Percentiles rank a stretch among this genome's conserved stretches.
These are phyloP conservation scores for Inonotus hispidus DNA, from an alignment of 1,284 basidiomycete species.

Conservation along the genomic window DNA sequence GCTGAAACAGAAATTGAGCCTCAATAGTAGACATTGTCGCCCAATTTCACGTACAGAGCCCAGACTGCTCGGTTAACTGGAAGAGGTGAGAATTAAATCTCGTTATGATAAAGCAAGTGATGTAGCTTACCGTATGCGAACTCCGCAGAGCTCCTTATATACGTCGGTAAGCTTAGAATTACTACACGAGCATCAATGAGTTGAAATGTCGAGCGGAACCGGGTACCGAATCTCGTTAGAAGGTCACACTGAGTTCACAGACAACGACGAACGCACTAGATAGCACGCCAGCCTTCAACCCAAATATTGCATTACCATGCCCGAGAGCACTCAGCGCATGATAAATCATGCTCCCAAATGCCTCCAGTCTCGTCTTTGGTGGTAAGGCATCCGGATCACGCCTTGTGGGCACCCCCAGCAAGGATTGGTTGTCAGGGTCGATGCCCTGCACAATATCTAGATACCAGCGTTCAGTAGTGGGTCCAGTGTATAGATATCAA, in stretches of 20 bases:
- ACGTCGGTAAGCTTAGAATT: conserved; percentile 53
- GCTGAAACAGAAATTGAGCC: conserved; percentile 29
- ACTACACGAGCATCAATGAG: conserved; percentile 32
- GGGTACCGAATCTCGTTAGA: neutral
- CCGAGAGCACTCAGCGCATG: conserved; percentile 34
- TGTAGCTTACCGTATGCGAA: conserved; percentile 57
- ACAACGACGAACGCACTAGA: conserved; percentile 36
- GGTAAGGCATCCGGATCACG: conserved; percentile 75
- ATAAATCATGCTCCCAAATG: conserved; percentile 43
- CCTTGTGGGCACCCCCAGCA: conserved; percentile 49
- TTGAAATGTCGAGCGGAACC: neutral
- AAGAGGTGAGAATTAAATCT: no score
- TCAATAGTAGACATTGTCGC: neutral
- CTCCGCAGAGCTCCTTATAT: conserved; percentile 46
- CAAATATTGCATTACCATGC: conserved; percentile 64
- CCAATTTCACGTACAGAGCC: conserved; percentile 30
- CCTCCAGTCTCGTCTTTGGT: conserved; percentile 53
- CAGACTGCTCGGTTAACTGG: conserved; percentile 31
- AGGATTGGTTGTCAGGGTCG: conserved; percentile 32
- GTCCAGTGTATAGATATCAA: neutral
- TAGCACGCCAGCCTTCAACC: conserved; percentile 73
- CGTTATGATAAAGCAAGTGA: no score
- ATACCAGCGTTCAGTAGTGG: neutral
- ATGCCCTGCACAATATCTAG: conserved; percentile 57
- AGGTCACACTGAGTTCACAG: neutral